These are phyloP conservation scores for Elsinoe australis DNA, from an alignment of 2,329 filamentous ascomycete genomes.

Conservation along the genomic window DNA sequence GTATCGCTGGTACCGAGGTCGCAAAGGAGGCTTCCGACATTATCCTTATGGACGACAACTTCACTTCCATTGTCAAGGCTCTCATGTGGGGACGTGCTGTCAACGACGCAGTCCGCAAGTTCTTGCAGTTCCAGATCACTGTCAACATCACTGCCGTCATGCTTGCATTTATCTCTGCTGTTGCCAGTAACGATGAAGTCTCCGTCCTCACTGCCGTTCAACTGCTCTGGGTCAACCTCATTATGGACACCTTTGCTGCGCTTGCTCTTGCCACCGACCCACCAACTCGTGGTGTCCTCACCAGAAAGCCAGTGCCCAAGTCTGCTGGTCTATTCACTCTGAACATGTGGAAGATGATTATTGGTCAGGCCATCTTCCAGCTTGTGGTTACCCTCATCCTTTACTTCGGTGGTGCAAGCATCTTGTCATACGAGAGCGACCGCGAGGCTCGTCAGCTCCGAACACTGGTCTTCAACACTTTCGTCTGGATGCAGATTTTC, in stretches of 20 bases:
- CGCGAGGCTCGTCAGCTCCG: conserved; percentile 49
- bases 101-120: conserved; percentile 49
- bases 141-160: conserved; percentile 89
- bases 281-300: conserved; percentile 70
- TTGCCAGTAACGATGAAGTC: conserved; percentile 58
- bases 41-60: conserved; percentile 57
- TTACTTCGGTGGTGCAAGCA: conserved; percentile 52
- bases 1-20: conserved; percentile 58
- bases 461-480: conserved; percentile 92
- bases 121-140: conserved; percentile 64
- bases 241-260: conserved; percentile 93
- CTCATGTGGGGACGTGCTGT: conserved; percentile 55
- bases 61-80: conserved; percentile 55
- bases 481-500: conserved; percentile 99
- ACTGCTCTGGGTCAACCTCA: conserved; percentile 91
- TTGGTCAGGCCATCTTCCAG: conserved; percentile 86
- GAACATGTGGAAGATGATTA: conserved; percentile 99
- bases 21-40: conserved; percentile 56
- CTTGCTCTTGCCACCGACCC: conserved; percentile 83
- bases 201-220: conserved; percentile 84
- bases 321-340: conserved; percentile 70
- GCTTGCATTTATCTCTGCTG: conserved; percentile 80
- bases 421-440: conserved; percentile 51
- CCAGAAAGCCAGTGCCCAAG: conserved; percentile 72
- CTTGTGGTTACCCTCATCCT: conserved; percentile 70